These are phyloP conservation scores for Rusavskia elegans DNA, from an alignment of 495 filamentous ascomycete genomes.

Conservation along the genomic window DNA sequence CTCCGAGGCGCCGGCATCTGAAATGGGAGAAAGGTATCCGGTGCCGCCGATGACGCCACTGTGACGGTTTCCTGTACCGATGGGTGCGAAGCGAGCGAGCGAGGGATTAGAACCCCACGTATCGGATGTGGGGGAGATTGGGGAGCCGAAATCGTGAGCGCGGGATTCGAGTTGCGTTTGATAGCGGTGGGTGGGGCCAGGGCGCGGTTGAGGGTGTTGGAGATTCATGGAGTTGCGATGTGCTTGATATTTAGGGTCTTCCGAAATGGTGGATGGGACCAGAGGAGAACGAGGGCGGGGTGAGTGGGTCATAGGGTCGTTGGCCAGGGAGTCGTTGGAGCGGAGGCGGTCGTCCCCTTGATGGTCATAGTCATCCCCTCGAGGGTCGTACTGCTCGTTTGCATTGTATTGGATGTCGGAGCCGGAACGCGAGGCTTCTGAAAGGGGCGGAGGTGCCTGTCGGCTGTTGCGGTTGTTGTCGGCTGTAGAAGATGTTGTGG, in stretches of 20 bases:
- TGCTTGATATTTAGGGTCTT: constrained; percentile 80
- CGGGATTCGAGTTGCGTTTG: constrained; percentile 66
- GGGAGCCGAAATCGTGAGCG: constrained; percentile 50
- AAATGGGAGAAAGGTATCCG: constrained; percentile 36
- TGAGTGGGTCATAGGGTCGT: constrained; percentile 27
- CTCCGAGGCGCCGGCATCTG: constrained; percentile 34
- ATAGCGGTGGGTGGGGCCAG: constrained; percentile 66
- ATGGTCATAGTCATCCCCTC: constrained; percentile 53
- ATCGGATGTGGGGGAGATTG: constrained; percentile 53
- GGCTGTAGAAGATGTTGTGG: constrained; percentile 66
- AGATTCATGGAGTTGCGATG: constrained; percentile 80
- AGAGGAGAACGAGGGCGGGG: constrained; percentile 44
- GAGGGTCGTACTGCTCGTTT: constrained; percentile 45
- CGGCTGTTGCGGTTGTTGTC: constrained; percentile 36
- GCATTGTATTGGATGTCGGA: constrained; percentile 57
- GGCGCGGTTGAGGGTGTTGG: constrained; percentile 79
- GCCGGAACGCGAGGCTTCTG: constrained; percentile 50
- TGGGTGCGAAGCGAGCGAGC: constrained; percentile 24
- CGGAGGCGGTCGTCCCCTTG: constrained; percentile 59
- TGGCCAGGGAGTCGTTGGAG: constrained; percentile 42
- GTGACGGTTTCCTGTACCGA: constrained; percentile 19
- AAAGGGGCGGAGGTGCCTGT: constrained; percentile 35
- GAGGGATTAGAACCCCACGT: constrained; percentile 53
- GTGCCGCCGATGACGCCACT: constrained; percentile 22
- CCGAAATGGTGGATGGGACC: constrained; percentile 48